Conservation (phyloP, 2,329 filamentous ascomycete species). For the Beauveria rudraprayagi region DNA sequence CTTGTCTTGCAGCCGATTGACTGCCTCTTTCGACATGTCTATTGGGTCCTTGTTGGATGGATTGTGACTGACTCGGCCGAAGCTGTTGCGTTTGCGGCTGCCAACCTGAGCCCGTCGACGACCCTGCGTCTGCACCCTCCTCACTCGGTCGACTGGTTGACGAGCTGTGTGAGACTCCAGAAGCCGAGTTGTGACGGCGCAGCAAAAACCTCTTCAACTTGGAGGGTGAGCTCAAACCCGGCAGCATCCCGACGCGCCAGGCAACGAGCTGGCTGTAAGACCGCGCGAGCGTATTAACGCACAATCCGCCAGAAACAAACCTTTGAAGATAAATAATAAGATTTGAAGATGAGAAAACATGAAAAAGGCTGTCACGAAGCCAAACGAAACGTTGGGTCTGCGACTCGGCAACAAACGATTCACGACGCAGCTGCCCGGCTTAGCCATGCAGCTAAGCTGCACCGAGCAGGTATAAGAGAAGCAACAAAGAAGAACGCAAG, state of each 20-base stretch:
- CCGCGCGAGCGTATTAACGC: background rate
- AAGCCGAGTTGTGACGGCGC: conserved; percentile 10
- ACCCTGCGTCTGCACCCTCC: background rate
- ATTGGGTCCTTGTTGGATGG: background rate
- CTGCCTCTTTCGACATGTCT: background rate
- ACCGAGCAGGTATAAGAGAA: background rate
- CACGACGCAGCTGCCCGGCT: conserved; percentile 1
- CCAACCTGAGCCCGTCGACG: background rate
- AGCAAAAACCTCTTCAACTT: conserved; percentile 25
- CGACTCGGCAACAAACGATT: background rate
- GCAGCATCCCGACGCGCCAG: conserved; percentile 27
- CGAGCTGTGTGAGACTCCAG: conserved; percentile 10
- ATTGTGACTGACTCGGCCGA: background rate
- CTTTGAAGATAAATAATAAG: background rate
- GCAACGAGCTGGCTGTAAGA: conserved; percentile 4
- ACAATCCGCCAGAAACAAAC: background rate
- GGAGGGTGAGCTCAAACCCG: conserved; percentile 38
- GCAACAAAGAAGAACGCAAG: background rate
- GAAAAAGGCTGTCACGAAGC: background rate
- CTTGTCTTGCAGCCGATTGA: background rate
- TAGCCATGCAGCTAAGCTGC: background rate
- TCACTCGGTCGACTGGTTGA: conserved; percentile 9
- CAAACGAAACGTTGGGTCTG: background rate
- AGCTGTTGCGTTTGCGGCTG: background rate
- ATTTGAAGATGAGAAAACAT: background rate